Percentiles rank a stretch among this genome's conserved stretches.
Evolutionary conservation across 192 early-diverging fungal species (phyloP).

Genomic region (Geranomyces variabilis): DNA sequence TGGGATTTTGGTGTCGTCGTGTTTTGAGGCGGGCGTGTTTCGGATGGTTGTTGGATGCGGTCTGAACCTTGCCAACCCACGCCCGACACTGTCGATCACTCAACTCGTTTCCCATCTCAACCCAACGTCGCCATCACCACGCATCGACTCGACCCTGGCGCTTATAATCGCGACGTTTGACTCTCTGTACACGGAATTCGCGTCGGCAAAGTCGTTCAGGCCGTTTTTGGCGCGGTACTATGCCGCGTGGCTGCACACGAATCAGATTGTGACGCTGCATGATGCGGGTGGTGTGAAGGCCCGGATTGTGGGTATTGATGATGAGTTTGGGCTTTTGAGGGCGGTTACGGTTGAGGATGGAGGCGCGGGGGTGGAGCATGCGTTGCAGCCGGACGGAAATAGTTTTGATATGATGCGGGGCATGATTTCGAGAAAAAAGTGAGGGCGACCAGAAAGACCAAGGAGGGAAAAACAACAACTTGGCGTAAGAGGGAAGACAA

Average conservation of each 20-base stretch:
- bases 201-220: slow-evolving; percentile 54
- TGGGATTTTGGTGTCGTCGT: slow-evolving; percentile 87
- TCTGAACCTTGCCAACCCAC: slow-evolving; percentile 80
- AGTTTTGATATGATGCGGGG: slow-evolving; percentile 97
- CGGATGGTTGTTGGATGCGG: slow-evolving; percentile 86
- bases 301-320: slow-evolving; percentile 77
- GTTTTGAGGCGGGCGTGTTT: slow-evolving; percentile 72
- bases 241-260: slow-evolving; percentile 78
- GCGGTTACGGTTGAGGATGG: slow-evolving; percentile 56
- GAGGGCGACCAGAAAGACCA: too few relatives aligned
- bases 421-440: slow-evolving; percentile 75
- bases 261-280: slow-evolving; percentile 42
- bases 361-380: slow-evolving; percentile 56
- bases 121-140: too few relatives aligned
- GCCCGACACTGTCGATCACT: slow-evolving; percentile 79
- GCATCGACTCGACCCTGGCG: slow-evolving; percentile 65
- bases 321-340: slow-evolving; percentile 69
- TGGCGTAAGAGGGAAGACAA: too few relatives aligned
- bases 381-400: slow-evolving; percentile 96
- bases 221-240: slow-evolving; percentile 83
- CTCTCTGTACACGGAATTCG: slow-evolving; percentile 73
- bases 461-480: too few relatives aligned
- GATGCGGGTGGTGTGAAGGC: slow-evolving; percentile 60
- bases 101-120: too few relatives aligned
- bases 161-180: slow-evolving; percentile 74